Percentiles rank a stretch among this genome's conserved stretches.
These are phyloP conservation scores for Vanderwaltozyma yarrowii DNA, from an alignment of 805 yeast genomes.

Conservation along the genomic window DNA sequence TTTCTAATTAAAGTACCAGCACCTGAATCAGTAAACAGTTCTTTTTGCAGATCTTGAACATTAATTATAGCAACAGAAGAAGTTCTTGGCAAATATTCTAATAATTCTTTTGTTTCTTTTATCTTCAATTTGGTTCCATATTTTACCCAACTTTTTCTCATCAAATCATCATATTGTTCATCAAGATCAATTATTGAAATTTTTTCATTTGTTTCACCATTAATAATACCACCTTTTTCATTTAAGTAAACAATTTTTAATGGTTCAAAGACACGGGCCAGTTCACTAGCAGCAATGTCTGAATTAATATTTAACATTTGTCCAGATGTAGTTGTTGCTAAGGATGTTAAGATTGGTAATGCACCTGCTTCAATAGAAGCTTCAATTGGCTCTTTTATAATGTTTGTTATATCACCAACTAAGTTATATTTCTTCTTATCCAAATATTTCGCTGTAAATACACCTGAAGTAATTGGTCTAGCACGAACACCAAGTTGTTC, in stretches of 20 bases:
- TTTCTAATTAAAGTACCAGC: conserved; percentile 97
- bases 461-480: conserved; percentile 98
- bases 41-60: conserved; percentile 91
- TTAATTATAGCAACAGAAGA: conserved; percentile 96
- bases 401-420: conserved; percentile 81
- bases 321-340: conserved; percentile 93
- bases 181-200: conserved; percentile 84
- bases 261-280: conserved; percentile 94
- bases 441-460: conserved; percentile 83
- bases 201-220: conserved; percentile 85
- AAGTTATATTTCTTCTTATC: conserved; percentile 84
- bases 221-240: conserved; percentile 94
- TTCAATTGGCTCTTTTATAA: conserved; percentile 81
- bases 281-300: conserved; percentile 96
- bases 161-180: conserved; percentile 83
- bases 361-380: conserved; percentile 94
- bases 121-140: conserved; percentile 96
- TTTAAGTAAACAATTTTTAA: conserved; percentile 90
- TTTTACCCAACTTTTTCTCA: conserved; percentile 95
- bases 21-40: conserved; percentile 96
- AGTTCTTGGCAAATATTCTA: conserved; percentile 89
- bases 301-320: conserved; percentile 96
- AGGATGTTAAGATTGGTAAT: conserved; percentile 86
- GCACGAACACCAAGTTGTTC: conserved; percentile 96
- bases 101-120: conserved; percentile 88